Conservation (phyloP, 2,329 filamentous ascomycete genomes). For the Exophiala aquamarina region DNA sequence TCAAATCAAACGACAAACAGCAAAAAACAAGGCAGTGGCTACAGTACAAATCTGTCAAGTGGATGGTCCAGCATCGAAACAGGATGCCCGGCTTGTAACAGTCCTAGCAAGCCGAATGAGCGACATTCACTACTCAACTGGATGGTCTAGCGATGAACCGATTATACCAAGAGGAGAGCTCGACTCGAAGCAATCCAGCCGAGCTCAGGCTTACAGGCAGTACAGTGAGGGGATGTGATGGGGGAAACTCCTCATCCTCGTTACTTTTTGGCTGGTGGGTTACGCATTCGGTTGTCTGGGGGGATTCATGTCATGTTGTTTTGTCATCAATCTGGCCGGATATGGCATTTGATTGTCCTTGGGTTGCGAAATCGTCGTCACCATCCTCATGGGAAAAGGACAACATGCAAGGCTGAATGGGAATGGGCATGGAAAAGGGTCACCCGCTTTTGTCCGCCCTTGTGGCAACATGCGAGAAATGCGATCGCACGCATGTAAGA, state of each 20-base stretch:
- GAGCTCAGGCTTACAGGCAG: constrained; percentile 9
- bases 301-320: no score
- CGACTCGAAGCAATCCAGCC: constrained; percentile 26
- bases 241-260: no score
- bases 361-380: no score
- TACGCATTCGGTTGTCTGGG: no score
- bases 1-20: constrained; percentile 18
- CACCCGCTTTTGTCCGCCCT: no score
- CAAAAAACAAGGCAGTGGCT: constrained; percentile 10
- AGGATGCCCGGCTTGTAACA: constrained; percentile 16
- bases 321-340: no score
- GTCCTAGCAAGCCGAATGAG: constrained; percentile 13
- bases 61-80: constrained; percentile 14
- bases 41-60: constrained; percentile 5
- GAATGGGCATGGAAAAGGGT: no score
- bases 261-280: no score
- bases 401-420: not conserved
- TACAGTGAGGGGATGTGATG: not conserved
- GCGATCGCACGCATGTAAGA: no score
- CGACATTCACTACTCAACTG: constrained; percentile 13
- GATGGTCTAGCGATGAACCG: constrained; percentile 25
- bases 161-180: constrained; percentile 21
- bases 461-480: no score
- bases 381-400: not conserved
- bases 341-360: no score